Evolutionary conservation across 768 basidiomycete species (phyloP).

Genomic region (Terana coerulea): DNA sequence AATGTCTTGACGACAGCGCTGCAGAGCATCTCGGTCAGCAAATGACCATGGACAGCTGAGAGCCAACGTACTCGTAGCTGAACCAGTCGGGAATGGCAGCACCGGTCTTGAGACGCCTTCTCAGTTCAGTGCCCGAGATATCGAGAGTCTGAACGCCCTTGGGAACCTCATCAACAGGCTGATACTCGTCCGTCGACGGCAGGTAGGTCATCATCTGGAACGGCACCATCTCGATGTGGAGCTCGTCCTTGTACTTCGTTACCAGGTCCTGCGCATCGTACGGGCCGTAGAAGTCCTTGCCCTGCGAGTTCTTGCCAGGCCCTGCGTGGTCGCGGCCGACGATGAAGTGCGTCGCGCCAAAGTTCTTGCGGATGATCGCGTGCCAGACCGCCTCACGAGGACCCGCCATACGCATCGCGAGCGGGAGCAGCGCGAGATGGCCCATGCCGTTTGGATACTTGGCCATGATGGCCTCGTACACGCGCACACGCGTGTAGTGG

Average conservation of each 20-base stretch:
- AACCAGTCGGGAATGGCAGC: slow-evolving; percentile 98
- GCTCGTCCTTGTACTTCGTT: slow-evolving; percentile 84
- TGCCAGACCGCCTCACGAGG: slow-evolving; percentile 99
- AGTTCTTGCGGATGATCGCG: slow-evolving; percentile 99
- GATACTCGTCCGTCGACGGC: slow-evolving; percentile 92
- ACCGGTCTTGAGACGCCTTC: slow-evolving; percentile 84
- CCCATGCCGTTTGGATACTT: slow-evolving; percentile 99
- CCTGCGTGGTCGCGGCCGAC: slow-evolving; percentile 94
- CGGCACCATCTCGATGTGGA: slow-evolving; percentile 96
- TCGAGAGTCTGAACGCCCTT: slow-evolving; percentile 91
- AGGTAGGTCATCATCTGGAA: slow-evolving; percentile 97
- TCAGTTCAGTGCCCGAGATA: slow-evolving; percentile 98
- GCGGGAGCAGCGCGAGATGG: slow-evolving; percentile 90
- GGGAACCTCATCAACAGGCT: slow-evolving; percentile 90
- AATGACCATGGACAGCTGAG: not conserved
- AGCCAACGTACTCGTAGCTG: slow-evolving; percentile 77
- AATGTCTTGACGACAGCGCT: slow-evolving; percentile 93
- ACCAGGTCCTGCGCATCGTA: slow-evolving; percentile 96
- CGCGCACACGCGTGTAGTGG: slow-evolving; percentile 93
- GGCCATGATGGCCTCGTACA: slow-evolving; percentile 97
- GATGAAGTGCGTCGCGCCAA: slow-evolving; percentile 96
- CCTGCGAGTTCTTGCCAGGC: slow-evolving; percentile 97
- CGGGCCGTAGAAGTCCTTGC: slow-evolving; percentile 95
- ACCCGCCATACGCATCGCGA: slow-evolving; percentile 99
- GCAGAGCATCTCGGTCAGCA: not conserved